A percentile compares a stretch with the other conserved stretches of the same genome.
Conservation (phyloP, 1,284 basidiomycete species). For the Ceratobasidium sp. region DNA sequence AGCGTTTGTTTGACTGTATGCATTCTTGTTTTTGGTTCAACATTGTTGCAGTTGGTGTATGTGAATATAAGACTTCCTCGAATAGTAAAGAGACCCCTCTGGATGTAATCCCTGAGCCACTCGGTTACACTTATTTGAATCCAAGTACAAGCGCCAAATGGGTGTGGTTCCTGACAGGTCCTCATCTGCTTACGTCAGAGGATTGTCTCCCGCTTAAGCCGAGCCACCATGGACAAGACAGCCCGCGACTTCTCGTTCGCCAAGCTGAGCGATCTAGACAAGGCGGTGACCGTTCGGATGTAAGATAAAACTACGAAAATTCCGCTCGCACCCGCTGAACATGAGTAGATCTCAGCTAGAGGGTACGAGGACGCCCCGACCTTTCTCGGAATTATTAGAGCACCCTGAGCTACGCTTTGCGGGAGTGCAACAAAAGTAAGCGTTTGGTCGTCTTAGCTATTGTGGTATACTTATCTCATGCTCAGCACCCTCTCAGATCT, state of each 20-base stretch:
- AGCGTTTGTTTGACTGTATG: too few species aligned
- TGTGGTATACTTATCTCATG: conserved; percentile 24
- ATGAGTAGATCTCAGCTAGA: conserved; percentile 78
- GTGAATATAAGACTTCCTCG: too few species aligned
- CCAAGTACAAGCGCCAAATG: neutral
- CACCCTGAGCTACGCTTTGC: conserved; percentile 79
- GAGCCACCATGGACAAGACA: conserved; percentile 65
- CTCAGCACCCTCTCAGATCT: conserved; percentile 83
- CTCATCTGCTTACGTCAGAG: conserved; percentile 10
- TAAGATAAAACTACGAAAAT: conserved; percentile 50
- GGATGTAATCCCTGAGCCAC: too few species aligned
- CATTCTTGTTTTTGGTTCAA: too few species aligned
- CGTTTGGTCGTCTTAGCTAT: conserved; percentile 35
- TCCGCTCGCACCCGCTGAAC: conserved; percentile 38
- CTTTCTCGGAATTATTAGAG: conserved; percentile 77
- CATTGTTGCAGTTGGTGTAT: too few species aligned
- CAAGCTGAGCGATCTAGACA: conserved; percentile 81
- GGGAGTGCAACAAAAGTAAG: conserved; percentile 78
- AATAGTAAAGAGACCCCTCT: too few species aligned
- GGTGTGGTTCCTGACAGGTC: neutral
- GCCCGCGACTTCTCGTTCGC: conserved; percentile 84
- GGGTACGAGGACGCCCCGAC: conserved; percentile 70
- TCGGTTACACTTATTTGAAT: neutral
- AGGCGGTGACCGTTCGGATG: conserved; percentile 89
- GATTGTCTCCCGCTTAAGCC: neutral